Base-by-base conservation (phyloP, 768 basidiomycete species). In the Roridomyces roridus region DNA sequence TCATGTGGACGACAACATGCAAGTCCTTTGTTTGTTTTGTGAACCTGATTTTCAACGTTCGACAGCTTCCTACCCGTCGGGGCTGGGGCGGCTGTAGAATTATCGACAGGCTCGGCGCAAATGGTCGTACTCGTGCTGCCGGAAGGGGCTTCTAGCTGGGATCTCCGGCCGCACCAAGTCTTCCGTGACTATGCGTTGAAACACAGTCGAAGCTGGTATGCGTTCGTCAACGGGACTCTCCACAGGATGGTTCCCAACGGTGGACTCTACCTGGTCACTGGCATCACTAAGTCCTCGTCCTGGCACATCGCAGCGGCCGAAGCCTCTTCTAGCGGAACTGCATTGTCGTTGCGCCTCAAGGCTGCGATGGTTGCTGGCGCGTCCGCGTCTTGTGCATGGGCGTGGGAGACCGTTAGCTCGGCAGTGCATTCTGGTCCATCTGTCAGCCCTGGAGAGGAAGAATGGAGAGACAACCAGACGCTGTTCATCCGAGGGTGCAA, bases 261-360 rank as follows among this genome's bases (percentile, higher is more conserved):
- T 12, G 53, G 44, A 40, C 39, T 53, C 4, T 53, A 47, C 18
- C 45, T 54, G 7, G 40, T 54, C 20, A 59, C 51, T 21, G 57
- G 57, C 17, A 35, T 53, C 51, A 39, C 39, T 34, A 53, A 53
- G 23, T 47, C 51, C 1, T 34, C 51, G 4, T 47, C 42, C 7
- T 54, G 57, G 51, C 21, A 24, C 18, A 14, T 59, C 9, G 51
- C 51, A 7, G 50, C 43, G 2, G 18, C 43, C 14, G 51, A 44
- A 24, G 17, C 4, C 4, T 14, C 2, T 6, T 46, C 35, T 1
- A 20, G 18, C 17, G 47, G 20, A 23, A 18, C 18, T 14, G 12
- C 2, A 5, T 6, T 55, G 14, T 55, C 53, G 15, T 36, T 47
- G n/a, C 40, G 53, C 24, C 42, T 61, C 36, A 61, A 56, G 20